These are phyloP conservation scores for Phaeosphaeriaceae sp. DNA, from an alignment of 2,329 filamentous ascomycete genomes.

Conservation along the genomic window DNA sequence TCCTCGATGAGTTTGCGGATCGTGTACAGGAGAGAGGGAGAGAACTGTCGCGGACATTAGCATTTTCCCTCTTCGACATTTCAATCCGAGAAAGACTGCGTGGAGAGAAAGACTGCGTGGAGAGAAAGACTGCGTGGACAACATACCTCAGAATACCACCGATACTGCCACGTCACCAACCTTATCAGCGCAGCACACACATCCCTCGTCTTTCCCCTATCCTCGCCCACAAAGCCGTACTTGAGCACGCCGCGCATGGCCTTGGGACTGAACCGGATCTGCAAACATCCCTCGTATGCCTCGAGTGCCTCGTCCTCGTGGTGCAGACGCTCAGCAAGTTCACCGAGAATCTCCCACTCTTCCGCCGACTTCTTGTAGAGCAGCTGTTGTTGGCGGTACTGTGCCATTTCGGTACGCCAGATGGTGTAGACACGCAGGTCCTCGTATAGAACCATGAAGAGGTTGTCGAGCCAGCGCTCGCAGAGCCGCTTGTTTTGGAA, in stretches of 20 bases:
- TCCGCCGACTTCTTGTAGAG: slow-evolving; percentile 96
- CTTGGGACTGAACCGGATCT: slow-evolving; percentile 90
- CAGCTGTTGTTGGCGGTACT: slow-evolving; percentile 90
- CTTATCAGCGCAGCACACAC: slow-evolving; percentile 86
- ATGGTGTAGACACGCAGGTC: slow-evolving; percentile 98
- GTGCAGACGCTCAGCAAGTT: slow-evolving; percentile 89
- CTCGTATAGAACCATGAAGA: slow-evolving; percentile 99
- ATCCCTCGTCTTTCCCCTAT: slow-evolving; percentile 78
- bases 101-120: too few relatives aligned
- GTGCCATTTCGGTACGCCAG: slow-evolving; percentile 97
- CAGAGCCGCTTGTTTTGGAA: slow-evolving; percentile 97
- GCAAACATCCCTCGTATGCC: slow-evolving; percentile 87
- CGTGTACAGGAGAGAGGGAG: slow-evolving; percentile 84
- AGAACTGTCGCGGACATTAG: slow-evolving; percentile 67
- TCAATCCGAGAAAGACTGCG: too few relatives aligned
- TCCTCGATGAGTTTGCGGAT: slow-evolving; percentile 95
- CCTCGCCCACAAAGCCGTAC: slow-evolving; percentile 67
- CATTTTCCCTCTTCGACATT: neutral
- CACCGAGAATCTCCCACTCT: slow-evolving; percentile 97
- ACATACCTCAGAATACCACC: slow-evolving; percentile 92
- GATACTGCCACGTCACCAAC: slow-evolving; percentile 96
- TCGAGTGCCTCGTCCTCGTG: slow-evolving; percentile 91
- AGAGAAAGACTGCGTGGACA: neutral
- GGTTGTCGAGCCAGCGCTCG: slow-evolving; percentile 95
- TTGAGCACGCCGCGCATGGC: slow-evolving; percentile 85